Percentiles rank a stretch among this genome's conserved stretches.
Evolutionary conservation across 495 filamentous ascomycete genomes (phyloP).

Genomic region (Tuber aestivum): DNA sequence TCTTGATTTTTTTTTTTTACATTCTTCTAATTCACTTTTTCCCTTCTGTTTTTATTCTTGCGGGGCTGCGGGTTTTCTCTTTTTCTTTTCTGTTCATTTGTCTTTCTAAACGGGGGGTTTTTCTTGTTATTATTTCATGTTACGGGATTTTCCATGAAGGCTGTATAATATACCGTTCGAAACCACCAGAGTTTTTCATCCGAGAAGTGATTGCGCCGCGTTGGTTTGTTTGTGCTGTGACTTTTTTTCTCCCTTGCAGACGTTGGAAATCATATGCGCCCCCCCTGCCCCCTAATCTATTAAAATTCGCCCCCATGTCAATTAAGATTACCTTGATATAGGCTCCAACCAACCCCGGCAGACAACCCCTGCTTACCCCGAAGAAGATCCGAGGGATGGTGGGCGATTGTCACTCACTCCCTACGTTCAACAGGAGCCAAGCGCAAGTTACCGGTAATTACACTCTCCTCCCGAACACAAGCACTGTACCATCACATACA

Average conservation of each 20-base stretch:
- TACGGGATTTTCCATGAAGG: background rate
- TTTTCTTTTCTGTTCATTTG: conserved; percentile 14
- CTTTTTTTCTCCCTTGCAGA: background rate
- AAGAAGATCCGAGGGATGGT: background rate
- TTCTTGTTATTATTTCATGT: conserved; percentile 7
- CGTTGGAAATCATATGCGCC: background rate
- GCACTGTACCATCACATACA: too few relatives aligned
- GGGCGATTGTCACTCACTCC: background rate
- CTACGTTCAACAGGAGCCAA: background rate
- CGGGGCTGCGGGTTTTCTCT: conserved; percentile 24
- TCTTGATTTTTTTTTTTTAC: background rate
- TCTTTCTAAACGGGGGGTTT: conserved; percentile 18
- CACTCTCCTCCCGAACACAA: background rate
- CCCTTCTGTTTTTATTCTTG: background rate
- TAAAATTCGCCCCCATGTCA: background rate
- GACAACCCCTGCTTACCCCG: background rate
- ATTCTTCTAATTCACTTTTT: conserved; percentile 1
- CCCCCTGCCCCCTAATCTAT: background rate
- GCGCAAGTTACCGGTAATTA: background rate
- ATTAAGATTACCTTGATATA: conserved; percentile 2
- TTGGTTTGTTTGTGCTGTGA: background rate
- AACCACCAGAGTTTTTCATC: background rate
- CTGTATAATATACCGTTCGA: background rate
- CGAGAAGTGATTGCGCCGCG: background rate
- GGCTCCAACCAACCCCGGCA: background rate